phyloP scores from a whole-genome alignment of 306 rosid species.

The apple (Malus domestica) region DNA sequence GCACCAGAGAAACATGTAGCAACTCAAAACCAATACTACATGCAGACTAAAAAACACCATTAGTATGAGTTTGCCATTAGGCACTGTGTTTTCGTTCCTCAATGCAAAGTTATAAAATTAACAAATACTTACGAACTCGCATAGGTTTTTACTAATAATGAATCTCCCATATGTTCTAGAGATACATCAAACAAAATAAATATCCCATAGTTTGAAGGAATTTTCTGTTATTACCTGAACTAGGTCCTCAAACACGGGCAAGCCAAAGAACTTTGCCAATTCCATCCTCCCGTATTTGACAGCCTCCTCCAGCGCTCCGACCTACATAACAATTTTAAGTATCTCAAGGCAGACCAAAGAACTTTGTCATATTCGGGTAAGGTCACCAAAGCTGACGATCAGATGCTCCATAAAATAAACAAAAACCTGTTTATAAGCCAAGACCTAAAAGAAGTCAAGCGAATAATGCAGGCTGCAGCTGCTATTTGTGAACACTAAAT shows the following conservation, averaged over 20 bases:
- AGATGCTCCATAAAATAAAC: neutral
- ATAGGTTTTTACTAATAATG: neutral
- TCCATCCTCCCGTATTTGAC: constrained; percentile 77
- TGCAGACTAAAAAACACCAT: neutral
- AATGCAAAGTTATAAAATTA: neutral
- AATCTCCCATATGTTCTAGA: neutral
- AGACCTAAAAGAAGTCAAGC: neutral
- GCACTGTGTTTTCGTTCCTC: neutral
- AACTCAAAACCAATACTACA: neutral
- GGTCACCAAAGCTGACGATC: neutral
- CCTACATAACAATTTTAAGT: constrained; percentile 37
- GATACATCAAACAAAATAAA: neutral
- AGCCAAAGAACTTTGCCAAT: constrained; percentile 58
- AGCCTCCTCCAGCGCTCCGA: constrained; percentile 85
- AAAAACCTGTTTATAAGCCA: neutral
- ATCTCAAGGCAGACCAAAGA: neutral
- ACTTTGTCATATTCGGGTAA: neutral
- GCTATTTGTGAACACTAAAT: neutral
- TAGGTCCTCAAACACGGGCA: constrained; percentile 60
- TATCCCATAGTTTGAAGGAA: neutral
- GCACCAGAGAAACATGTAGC: neutral
- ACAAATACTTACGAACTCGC: neutral
- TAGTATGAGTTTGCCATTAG: neutral
- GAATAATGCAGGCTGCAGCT: neutral
- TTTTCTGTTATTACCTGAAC: constrained; percentile 50